phyloP scores from a whole-genome alignment of 1,284 basidiomycete genomes.

The Macrocystidia cucumis region DNA sequence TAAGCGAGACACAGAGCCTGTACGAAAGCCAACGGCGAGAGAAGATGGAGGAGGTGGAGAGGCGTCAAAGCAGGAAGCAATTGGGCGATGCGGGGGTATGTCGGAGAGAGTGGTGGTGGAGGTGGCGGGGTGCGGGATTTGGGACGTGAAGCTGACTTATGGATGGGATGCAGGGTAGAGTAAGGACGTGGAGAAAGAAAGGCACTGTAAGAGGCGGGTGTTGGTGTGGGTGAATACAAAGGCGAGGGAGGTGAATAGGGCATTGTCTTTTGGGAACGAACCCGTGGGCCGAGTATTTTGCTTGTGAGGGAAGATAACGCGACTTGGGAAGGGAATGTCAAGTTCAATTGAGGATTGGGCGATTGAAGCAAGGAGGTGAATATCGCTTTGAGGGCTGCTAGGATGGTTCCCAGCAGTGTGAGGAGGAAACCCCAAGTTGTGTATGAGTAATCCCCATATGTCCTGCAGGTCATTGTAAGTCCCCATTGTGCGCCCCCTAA shows the following conservation, averaged over 20 bases:
- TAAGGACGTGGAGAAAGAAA: too few species aligned
- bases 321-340: too few species aligned
- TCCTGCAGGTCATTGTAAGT: conserved; percentile 35
- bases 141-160: too few species aligned
- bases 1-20: conserved; percentile 77
- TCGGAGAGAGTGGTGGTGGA: neutral
- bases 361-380: conserved; percentile 79
- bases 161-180: too few species aligned
- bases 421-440: conserved; percentile 77
- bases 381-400: conserved; percentile 89
- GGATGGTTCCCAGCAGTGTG: conserved; percentile 80
- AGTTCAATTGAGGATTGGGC: conserved; percentile 16
- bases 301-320: too few species aligned
- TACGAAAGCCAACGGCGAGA: conserved; percentile 85
- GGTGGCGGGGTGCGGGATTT: conserved; percentile 3
- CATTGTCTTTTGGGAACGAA: too few species aligned
- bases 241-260: conserved; percentile 12
- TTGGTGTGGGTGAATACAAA: neutral
- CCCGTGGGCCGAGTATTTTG: too few species aligned
- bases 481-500: conserved; percentile 1
- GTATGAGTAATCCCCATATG: conserved; percentile 88
- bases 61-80: conserved; percentile 25
- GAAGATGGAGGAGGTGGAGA: conserved; percentile 80
- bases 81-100: conserved; percentile 1
- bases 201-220: too few species aligned